Percentiles rank a stretch among this genome's conserved stretches.
Evolutionary conservation across 169 alveolate genomes (phyloP).

Genomic region (Plasmodium cynomolgi): DNA sequence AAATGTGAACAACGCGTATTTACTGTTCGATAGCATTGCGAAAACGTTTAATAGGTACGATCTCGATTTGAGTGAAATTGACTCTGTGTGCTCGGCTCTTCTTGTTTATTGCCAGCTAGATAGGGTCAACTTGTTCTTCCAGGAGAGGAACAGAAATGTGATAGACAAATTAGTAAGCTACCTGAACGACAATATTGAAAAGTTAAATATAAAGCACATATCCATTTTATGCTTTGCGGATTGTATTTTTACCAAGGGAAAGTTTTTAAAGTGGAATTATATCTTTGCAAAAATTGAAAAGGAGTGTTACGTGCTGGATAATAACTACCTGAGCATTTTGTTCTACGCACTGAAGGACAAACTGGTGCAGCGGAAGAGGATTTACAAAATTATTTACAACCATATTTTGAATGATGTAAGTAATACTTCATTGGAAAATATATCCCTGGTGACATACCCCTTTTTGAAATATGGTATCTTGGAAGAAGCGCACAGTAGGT

Average conservation of each 20-base stretch:
- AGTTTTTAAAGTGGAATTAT: slow-evolving; percentile 23
- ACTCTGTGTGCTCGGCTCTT: slow-evolving; percentile 26
- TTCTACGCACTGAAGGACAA: slow-evolving; percentile 41
- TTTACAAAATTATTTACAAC: slow-evolving; percentile 52
- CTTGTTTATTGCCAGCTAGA: slow-evolving; percentile 29
- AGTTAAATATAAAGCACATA: slow-evolving; percentile 56
- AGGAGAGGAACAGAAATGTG: slow-evolving; percentile 38
- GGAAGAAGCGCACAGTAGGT: neutral
- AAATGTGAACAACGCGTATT: slow-evolving; percentile 19
- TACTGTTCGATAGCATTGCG: slow-evolving; percentile 48
- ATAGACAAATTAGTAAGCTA: slow-evolving; percentile 20
- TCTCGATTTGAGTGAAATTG: slow-evolving; percentile 40
- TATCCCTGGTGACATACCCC: slow-evolving; percentile 30
- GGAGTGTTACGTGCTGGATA: slow-evolving; percentile 34
- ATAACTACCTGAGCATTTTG: slow-evolving; percentile 29
- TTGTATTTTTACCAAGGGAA: slow-evolving; percentile 20
- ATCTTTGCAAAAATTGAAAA: slow-evolving; percentile 37
- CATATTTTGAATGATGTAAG: slow-evolving; percentile 21
- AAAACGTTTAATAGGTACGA: slow-evolving; percentile 64
- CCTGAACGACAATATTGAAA: slow-evolving; percentile 30
- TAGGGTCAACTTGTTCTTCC: slow-evolving; percentile 43
- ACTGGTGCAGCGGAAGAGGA: slow-evolving; percentile 3
- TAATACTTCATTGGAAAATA: slow-evolving; percentile 22
- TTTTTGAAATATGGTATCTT: slow-evolving; percentile 19
- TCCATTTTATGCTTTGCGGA: slow-evolving; percentile 33